Base-by-base conservation (phyloP, 2,329 filamentous ascomycete genomes). In the Keithomyces neogunnii region DNA sequence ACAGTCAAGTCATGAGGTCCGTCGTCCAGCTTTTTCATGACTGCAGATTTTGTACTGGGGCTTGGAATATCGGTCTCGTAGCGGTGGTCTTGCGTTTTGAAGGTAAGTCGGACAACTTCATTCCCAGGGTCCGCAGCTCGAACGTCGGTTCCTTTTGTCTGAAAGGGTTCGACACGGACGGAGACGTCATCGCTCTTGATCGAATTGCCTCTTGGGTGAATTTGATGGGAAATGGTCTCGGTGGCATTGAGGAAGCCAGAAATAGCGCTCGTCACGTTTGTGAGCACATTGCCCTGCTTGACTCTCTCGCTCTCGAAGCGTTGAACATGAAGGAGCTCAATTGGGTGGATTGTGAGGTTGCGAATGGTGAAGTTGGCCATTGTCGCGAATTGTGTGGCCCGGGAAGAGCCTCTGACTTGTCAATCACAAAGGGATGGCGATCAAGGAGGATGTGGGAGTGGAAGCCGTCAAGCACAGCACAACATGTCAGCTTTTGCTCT, bases 21-120 rank as follows among this genome's bases (percentile, higher is more conserved):
- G 62, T 71, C 64, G 52, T 73, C 69, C 11, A 85, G 67, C 49
- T 75, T 75, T 57, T 73, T 78, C 72, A 89, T 79, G 46, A 81
- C 76, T 30, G 77, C 77, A 35, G 82, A 84, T 56, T 77, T 77
- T 48, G 68, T 69, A 28, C 76, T 79, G 2, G 78, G 74, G 32
- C 84, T 84, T 1, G 87, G 86, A 26, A 83, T 77, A 62, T 92
- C 86, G 56, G 90, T 79, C 58, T 85, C 81, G 68, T 95, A 91
- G 51, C 57, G 54, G 58, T 68, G 57, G 56, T 63, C 51, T 56
- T 80, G 76, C 58, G 77, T 77, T 59, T 86, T 79, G 61, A 97
- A 85, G 1, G 82, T 88, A 51, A 96, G 73, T 35, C 88, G 85
- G 46, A 95, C 63, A 10, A 86, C 76, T 61, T 92, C 86, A 48